phyloP scores from a whole-genome alignment of 176 grass and related monocot genomes.

The Rhipidocladum racemiflorum region DNA sequence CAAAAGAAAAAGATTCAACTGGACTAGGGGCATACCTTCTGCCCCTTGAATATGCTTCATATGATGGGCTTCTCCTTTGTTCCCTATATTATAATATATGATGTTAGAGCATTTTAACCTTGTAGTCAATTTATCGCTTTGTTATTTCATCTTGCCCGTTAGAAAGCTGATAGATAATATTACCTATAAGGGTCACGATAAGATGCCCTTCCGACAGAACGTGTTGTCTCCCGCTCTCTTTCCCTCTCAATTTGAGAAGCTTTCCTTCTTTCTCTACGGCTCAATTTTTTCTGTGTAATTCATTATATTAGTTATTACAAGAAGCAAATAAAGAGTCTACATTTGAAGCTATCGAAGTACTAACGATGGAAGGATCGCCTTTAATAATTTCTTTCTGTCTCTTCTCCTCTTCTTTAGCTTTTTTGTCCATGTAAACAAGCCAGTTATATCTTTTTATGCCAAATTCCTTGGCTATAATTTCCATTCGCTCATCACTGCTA shows the following conservation, averaged over 20 bases:
- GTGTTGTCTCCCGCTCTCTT: constrained; percentile 68
- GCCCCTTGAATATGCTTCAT: constrained; percentile 89
- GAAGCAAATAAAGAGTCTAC: not conserved
- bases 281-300: constrained; percentile 78
- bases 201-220: constrained; percentile 63
- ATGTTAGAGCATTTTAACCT: constrained; percentile 1
- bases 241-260: constrained; percentile 93
- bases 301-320: constrained; percentile 35
- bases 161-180: not conserved
- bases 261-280: constrained; percentile 96
- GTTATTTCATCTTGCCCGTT: not conserved
- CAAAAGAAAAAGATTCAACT: not conserved
- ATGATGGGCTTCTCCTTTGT: constrained; percentile 83
- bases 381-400: constrained; percentile 90
- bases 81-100: constrained; percentile 55
- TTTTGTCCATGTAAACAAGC: constrained; percentile 98
- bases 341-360: constrained; percentile 27
- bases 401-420: constrained; percentile 90
- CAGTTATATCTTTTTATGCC: constrained; percentile 95
- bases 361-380: constrained; percentile 93
- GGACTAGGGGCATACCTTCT: constrained; percentile 53
- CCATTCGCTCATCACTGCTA: constrained; percentile 91
- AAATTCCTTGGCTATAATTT: constrained; percentile 93
- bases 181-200: constrained; percentile 94
- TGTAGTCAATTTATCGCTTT: constrained; percentile 9